Percentiles rank a stretch among this genome's conserved stretches.
Conservation (phyloP, 345 rosid genomes). For the Triadica sebifera region DNA sequence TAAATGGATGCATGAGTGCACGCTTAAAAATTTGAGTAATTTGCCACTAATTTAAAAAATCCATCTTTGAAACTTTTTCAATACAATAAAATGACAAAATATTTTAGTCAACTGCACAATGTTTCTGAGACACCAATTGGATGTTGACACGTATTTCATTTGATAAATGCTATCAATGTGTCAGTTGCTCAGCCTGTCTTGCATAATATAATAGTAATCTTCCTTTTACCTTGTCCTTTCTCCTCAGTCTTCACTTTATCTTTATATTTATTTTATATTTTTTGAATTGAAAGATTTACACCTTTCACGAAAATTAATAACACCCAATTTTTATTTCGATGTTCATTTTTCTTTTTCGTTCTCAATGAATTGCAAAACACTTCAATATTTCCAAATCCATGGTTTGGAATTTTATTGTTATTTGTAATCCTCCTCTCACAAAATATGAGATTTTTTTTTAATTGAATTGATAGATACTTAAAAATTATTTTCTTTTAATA, state of each 20-base stretch:
- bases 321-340: too few relatives aligned
- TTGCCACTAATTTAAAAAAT: neutral
- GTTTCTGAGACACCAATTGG: constrained; percentile 1
- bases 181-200: constrained; percentile 2
- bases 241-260: neutral
- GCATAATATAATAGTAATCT: neutral
- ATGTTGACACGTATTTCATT: constrained; percentile 24
- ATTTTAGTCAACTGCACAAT: constrained; percentile 12
- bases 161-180: neutral
- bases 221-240: constrained; percentile 10
- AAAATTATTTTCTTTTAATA: too few relatives aligned
- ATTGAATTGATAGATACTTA: too few relatives aligned
- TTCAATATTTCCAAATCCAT: too few relatives aligned
- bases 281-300: too few relatives aligned
- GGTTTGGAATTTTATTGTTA: too few relatives aligned
- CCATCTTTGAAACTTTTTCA: neutral
- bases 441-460: too few relatives aligned
- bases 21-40: neutral
- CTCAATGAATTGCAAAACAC: too few relatives aligned
- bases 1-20: neutral
- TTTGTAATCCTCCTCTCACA: too few relatives aligned
- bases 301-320: too few relatives aligned
- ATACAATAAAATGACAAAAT: neutral
- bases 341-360: too few relatives aligned
- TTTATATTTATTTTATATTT: neutral